phyloP scores from a whole-genome alignment of 1,284 basidiomycete species.

The Ustilago shanxiensis region DNA sequence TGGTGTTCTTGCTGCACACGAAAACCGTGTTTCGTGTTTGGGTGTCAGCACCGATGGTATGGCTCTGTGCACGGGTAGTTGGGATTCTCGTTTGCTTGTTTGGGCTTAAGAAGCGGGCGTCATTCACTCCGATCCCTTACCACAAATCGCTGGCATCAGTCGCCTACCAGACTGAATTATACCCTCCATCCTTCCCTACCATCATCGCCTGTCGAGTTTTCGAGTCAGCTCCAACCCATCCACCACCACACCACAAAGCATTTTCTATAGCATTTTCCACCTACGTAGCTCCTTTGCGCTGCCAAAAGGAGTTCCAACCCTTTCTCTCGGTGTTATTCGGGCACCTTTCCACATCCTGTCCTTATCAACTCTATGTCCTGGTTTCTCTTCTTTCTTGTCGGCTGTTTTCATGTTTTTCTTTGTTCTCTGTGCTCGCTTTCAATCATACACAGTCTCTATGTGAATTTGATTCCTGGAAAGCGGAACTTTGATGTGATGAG shows the following conservation, averaged over 20 bases:
- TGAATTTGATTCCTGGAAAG: too few species aligned
- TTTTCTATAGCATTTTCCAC: constrained; percentile 6
- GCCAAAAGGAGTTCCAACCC: neutral
- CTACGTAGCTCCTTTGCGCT: neutral
- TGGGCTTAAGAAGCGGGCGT: constrained; percentile 49
- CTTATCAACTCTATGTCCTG: neutral
- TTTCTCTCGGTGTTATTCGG: neutral
- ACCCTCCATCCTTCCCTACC: constrained; percentile 13
- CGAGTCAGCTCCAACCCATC: neutral
- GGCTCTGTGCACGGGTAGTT: constrained; percentile 96
- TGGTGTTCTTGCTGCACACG: constrained; percentile 94
- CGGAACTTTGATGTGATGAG: too few species aligned
- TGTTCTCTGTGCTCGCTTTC: constrained; percentile 1
- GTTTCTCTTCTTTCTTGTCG: constrained; percentile 1
- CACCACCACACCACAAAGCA: neutral
- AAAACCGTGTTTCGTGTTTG: constrained; percentile 96
- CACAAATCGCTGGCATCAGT: constrained; percentile 2
- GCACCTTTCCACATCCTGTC: neutral
- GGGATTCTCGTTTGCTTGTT: constrained; percentile 89
- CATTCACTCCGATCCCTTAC: neutral
- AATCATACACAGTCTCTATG: constrained; percentile 24
- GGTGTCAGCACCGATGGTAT: constrained; percentile 96
- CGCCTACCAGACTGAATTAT: constrained; percentile 22
- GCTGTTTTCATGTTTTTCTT: constrained; percentile 1
- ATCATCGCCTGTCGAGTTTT: too few species aligned